Percentiles rank a stretch among this genome's conserved stretches.
These are phyloP conservation scores for Apophysomyces trapeziformis DNA, from an alignment of 371 early-diverging fungal species.

Conservation along the genomic window DNA sequence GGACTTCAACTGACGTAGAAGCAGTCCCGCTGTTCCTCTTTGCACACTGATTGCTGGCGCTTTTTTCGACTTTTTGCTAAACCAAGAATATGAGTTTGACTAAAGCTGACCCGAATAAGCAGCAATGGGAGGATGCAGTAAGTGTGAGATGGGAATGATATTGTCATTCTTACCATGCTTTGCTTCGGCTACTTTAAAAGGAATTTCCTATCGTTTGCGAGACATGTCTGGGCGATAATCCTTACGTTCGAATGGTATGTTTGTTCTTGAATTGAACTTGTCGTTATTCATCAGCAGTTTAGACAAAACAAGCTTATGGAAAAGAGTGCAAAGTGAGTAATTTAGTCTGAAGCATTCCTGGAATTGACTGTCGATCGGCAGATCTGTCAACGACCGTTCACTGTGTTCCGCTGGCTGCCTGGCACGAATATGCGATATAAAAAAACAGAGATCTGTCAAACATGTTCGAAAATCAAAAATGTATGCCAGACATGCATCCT, in stretches of 20 bases:
- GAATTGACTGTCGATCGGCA: constrained; percentile 21
- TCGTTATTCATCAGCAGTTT: constrained; percentile 8
- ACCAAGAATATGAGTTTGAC: constrained; percentile 52
- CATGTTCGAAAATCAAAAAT: constrained; percentile 96
- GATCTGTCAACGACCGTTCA: constrained; percentile 92
- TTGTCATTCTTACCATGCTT: not conserved
- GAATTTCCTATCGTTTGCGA: constrained; percentile 93
- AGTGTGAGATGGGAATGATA: constrained; percentile 7
- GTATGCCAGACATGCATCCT: constrained; percentile 97
- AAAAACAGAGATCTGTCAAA: constrained; percentile 97
- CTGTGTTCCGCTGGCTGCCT: constrained; percentile 97
- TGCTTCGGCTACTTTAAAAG: constrained; percentile 36
- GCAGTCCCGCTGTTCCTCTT: too few species aligned
- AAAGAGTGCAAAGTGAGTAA: constrained; percentile 87
- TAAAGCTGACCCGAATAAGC: constrained; percentile 74
- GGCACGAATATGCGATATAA: constrained; percentile 94
- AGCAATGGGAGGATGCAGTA: constrained; percentile 76
- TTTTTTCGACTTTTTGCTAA: constrained; percentile 10
- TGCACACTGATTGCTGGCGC: constrained; percentile 2
- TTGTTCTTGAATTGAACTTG: not conserved
- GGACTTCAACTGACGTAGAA: not conserved
- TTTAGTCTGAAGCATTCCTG: not conserved
- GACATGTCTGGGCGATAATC: constrained; percentile 96
- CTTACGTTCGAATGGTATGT: constrained; percentile 95
- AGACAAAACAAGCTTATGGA: constrained; percentile 83